Base-by-base conservation (phyloP, 1,284 basidiomycete genomes). In the Neolentinus lepideus region DNA sequence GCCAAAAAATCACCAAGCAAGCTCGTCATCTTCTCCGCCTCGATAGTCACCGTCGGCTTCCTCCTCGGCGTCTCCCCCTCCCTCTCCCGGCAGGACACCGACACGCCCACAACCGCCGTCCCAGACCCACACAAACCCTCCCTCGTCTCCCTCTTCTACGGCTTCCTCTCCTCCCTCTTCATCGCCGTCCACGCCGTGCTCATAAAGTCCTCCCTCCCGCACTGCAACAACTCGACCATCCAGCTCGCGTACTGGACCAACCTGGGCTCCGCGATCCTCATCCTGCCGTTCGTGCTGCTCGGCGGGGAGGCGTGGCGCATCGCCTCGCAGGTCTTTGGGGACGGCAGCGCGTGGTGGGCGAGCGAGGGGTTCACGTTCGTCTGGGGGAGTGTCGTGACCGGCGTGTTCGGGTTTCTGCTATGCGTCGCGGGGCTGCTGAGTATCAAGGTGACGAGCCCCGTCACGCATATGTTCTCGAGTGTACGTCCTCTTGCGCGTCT, bases 231-330 rank as follows among this genome's bases (percentile, higher is more conserved):
- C 62, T 85, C 82, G 16, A 84, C 85, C 0, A 84, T 88, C 55
- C 76, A 87, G 63, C 75, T 89, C 12, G 84, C 85, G 2, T 89
- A 85, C 75, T 88, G 85, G 85, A 85, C 84, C 21, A 88, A 89
- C 64, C 74, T 77, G 16, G 84, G 84, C 38, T 85, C 84, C 9
- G 83, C 83, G 0, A 57, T 80, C n/a, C 70, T 87, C 56, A 69
- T 88, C 24, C 62, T 80, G 9, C 85, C 85, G 4, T 81, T 84
- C 62, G 77, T 87, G 25, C 55, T 85, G 8, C 62, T 87, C 26
- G 70, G 73, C 38, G 82, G 81, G 24, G 86, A 89, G 67, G 29
- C 29, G 12, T 31, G 29, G 29, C 29, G 29, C 12, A 31, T 31
- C 29, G 64, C 69, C 3, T 61, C 63, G 16, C 70, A 68, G 25